Conservation (phyloP, 2,329 filamentous ascomycete species). For the Macrophomina phaseolina region DNA sequence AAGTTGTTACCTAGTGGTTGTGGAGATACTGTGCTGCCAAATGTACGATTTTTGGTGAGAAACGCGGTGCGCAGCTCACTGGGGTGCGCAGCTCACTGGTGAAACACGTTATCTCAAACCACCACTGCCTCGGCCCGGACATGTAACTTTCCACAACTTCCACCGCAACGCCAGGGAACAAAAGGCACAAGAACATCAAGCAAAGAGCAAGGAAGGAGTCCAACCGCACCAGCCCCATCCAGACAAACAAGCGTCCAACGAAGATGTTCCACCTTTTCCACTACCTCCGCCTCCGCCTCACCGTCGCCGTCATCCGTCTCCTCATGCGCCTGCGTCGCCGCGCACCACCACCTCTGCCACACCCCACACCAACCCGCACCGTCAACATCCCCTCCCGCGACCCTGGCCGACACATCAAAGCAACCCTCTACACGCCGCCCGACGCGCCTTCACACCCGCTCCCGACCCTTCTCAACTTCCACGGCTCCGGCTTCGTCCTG, state of each 20-base stretch:
- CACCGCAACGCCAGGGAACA: not conserved
- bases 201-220: not conserved
- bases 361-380: not conserved
- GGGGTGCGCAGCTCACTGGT: no score
- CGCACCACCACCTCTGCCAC: not conserved
- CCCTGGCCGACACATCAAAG: conserved; percentile 31
- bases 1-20: no score
- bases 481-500: conserved; percentile 43
- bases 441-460: conserved; percentile 9
- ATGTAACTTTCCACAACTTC: not conserved
- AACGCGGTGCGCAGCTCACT: no score
- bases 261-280: conserved; percentile 18
- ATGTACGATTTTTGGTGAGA: no score
- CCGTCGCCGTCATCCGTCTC: conserved; percentile 29
- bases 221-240: no score
- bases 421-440: conserved; percentile 33
- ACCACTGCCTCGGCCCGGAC: not conserved
- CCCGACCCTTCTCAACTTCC: conserved; percentile 44
- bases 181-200: not conserved
- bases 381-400: conserved; percentile 35
- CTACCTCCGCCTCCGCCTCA: conserved; percentile 32
- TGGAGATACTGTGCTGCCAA: no score
- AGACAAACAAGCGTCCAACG: not conserved
- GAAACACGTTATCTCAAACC: not conserved
- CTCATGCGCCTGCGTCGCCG: not conserved